Conservation (phyloP, 2,329 filamentous ascomycete species). For the Zopfia rhizophila region DNA sequence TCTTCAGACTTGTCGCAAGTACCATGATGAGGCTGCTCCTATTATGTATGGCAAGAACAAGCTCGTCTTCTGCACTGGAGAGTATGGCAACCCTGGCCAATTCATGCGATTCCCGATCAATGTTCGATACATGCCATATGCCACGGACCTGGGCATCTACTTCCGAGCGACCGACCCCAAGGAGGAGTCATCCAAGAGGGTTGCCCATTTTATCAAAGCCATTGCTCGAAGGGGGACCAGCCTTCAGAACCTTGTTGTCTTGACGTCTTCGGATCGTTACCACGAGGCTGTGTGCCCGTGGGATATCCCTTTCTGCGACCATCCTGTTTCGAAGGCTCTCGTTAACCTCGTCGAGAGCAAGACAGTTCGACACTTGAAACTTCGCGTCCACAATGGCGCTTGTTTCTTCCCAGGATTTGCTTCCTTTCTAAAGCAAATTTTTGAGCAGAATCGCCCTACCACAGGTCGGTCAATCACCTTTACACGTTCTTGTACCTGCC, state of each 20-base stretch:
- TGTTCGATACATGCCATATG: slow-evolving; percentile 18
- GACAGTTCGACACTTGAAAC: slow-evolving; percentile 16
- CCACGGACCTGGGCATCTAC: slow-evolving; percentile 27
- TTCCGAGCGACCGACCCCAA: slow-evolving; percentile 21
- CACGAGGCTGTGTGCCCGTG: slow-evolving; percentile 20
- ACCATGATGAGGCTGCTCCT: slow-evolving; percentile 26
- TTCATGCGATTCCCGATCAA: slow-evolving; percentile 30
- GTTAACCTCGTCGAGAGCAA: slow-evolving; percentile 11
- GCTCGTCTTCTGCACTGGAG: slow-evolving; percentile 30
- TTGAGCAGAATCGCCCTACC: slow-evolving; percentile 9
- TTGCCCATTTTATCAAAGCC: slow-evolving; percentile 28
- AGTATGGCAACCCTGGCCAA: slow-evolving; percentile 16
- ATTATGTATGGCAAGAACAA: slow-evolving; percentile 29
- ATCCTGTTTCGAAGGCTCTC: slow-evolving; percentile 26
- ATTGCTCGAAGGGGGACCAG: slow-evolving; percentile 15
- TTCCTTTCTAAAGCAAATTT: slow-evolving; percentile 13
- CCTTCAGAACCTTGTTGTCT: slow-evolving; percentile 20
- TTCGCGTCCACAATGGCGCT: slow-evolving; percentile 30
- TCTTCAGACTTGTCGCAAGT: slow-evolving; percentile 28
- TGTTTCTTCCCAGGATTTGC: slow-evolving; percentile 15
- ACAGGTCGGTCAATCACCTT: slow-evolving; percentile 17
- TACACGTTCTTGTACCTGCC: slow-evolving; percentile 24
- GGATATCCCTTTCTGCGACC: slow-evolving; percentile 26
- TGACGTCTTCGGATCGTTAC: slow-evolving; percentile 23
- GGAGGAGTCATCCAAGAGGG: slow-evolving; percentile 12